Evolutionary conservation across 1,139 yeast species (phyloP).

Genomic region (Hanseniaspora gamundiae): DNA sequence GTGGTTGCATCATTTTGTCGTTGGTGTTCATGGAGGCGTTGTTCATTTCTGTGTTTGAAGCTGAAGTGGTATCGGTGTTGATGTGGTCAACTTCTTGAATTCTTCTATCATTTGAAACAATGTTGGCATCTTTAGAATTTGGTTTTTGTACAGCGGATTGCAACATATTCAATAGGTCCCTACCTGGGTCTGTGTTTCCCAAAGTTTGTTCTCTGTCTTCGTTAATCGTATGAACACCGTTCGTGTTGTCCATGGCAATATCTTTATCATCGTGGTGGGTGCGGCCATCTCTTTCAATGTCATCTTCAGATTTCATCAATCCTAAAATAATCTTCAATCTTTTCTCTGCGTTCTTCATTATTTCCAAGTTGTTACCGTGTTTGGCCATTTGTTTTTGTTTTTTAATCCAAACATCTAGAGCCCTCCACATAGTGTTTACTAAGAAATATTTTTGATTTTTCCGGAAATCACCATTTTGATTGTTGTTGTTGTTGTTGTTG

Average conservation of each 20-base stretch:
- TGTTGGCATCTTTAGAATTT: constrained; percentile 8
- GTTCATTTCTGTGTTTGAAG: neutral
- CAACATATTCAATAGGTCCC: constrained; percentile 56
- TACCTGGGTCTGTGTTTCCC: constrained; percentile 49
- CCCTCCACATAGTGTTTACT: constrained; percentile 1
- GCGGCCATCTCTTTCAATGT: constrained; percentile 9
- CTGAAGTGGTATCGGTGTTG: too few species aligned
- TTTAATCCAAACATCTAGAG: constrained; percentile 34
- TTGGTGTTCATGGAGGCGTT: neutral
- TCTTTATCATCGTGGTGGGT: constrained; percentile 8
- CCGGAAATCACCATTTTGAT: neutral
- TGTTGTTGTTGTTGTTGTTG: neutral
- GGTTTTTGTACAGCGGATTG: constrained; percentile 30
- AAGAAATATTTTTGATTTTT: neutral
- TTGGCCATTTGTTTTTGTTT: constrained; percentile 38
- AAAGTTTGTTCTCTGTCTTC: neutral
- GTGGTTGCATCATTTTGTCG: constrained; percentile 1
- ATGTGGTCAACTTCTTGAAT: constrained; percentile 1
- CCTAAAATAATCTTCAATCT: constrained; percentile 56
- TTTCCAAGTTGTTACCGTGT: constrained; percentile 36
- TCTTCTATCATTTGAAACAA: constrained; percentile 5
- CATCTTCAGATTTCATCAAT: constrained; percentile 24
- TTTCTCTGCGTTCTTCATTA: constrained; percentile 40
- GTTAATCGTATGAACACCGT: too few species aligned
- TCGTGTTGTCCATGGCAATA: neutral